Evolutionary conservation across 352 stramenopile genomes (phyloP), one percentile per base, ranked within the genome.

Genomic region (Phytophthora uliginosa): DNA sequence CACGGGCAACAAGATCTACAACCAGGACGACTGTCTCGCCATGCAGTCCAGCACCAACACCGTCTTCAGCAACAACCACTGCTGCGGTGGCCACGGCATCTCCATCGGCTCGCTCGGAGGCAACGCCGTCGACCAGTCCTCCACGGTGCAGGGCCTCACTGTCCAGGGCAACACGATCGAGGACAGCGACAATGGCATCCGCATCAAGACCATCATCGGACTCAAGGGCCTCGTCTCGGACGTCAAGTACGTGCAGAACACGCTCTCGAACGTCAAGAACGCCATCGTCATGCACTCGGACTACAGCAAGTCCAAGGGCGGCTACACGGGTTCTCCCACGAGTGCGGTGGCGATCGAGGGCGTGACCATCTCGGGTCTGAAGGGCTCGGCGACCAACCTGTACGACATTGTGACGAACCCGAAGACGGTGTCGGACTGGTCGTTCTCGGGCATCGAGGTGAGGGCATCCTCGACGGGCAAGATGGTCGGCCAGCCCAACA

Each of bases 61-160:
- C 7, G 5, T 71, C 55, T 71, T 71, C 63, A 65, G 31, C 33
- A 53, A 71, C 54, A 71, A 71, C 33, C 20, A 42, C 8, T 67
- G 65, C 65, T 22, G 57, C 20, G 65, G 65, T 13, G 31, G 59
- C 26, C 65, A 67, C 54, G 71, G 75, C 52, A 58, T 82, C 24
- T 82, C 75, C 0, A 74, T 83, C 28, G 76, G 76, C n/a, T 82
- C 76, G 12, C 51, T 83, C 9, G 76, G 72, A 31, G 72, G 76
- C 17, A 56, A 53, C n/a, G 26, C 40, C 8, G 31, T 78, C 0
- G 58, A 77, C 40, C 54, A 63, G 31, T 70, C 65, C 0, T 51
- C 58, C 9, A 81, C 74, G 10, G 74, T 81, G 4, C 45, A 55
- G 20, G 65, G 65, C 13, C 66, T 83, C n/a, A 68, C 50, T 4